Evolutionary conservation across 2,329 filamentous ascomycete genomes (phyloP).

Genomic region (Exophiala spinifera): DNA sequence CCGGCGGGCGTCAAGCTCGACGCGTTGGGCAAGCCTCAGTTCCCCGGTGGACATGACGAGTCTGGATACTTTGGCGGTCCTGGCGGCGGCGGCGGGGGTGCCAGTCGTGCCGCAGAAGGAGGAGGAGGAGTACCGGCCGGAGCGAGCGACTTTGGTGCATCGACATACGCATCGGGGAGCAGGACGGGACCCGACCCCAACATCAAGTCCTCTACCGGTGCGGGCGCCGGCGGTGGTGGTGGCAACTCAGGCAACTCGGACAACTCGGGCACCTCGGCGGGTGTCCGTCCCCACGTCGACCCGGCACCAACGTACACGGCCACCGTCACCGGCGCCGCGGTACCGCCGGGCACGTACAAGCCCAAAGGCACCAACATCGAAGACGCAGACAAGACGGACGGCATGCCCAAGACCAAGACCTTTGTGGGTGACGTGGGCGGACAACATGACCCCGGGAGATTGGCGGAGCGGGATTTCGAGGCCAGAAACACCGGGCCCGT

Average conservation of each 20-base stretch:
- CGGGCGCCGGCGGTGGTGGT: no score
- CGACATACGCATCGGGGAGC: conserved; percentile 16
- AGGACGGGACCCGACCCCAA: conserved; percentile 20
- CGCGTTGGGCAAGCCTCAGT: no score
- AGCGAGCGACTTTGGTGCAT: conserved; percentile 16
- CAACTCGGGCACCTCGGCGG: not conserved
- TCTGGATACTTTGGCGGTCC: no score
- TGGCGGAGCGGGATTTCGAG: conserved; percentile 41
- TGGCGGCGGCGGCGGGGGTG: no score
- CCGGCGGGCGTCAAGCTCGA: conserved; percentile 37
- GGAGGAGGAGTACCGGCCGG: no score
- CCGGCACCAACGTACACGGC: conserved; percentile 29
- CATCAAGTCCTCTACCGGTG: conserved; percentile 18
- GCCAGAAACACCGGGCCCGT: conserved; percentile 29
- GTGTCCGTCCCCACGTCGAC: conserved; percentile 17
- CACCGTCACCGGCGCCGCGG: conserved; percentile 23
- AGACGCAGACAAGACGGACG: conserved; percentile 33
- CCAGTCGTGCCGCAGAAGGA: no score
- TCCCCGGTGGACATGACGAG: no score
- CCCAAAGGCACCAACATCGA: conserved; percentile 55
- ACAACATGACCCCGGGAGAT: conserved; percentile 54
- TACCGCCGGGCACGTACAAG: conserved; percentile 35
- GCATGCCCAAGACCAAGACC: conserved; percentile 46
- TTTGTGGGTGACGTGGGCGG: conserved; percentile 54
- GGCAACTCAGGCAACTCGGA: no score